Base-by-base conservation (phyloP, 2,329 filamentous ascomycete genomes). In the Trichophyton rubrum region DNA sequence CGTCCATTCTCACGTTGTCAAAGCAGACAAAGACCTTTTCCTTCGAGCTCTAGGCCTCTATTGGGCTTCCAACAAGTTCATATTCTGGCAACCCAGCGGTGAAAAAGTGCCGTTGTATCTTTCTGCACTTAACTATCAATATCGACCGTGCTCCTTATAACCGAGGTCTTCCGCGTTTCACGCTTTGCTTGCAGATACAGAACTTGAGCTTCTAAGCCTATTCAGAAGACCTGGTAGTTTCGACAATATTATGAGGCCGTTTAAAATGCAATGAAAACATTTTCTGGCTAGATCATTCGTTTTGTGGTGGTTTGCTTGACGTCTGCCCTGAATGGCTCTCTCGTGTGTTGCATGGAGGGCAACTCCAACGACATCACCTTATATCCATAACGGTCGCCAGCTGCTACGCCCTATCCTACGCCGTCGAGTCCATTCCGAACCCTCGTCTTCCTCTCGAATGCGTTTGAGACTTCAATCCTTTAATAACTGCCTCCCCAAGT, bases 401-500 rank as follows among this genome's bases (percentile, higher is more conserved):
- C n/a, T 43, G 15, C 8, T 43, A 9, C 55, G 55, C 35, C 40
- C 33, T 57, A 9, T 47, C 15, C 22, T 35, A 33, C 27, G 43
- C n/a, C 41, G 45, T 20, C 59, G 58, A n/a, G 22, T 45, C 33
- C 61, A 51, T 17, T 63, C 62, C 15, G 33, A 56, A 30, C 38
- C 53, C 4, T 30, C 33, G 7, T 40, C 49, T 2, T 56, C 59
- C 40, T 43, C 41, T 22, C 49, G 24, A 41, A 63, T 59, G 33
- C 70, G 64, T 13, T 71, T 69, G 56, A 72, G 70, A 51, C 64
- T 75, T 47, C 72, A 66, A 59, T 67, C 60, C 41, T 67, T 75
- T 61, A 75, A 75, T 63, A 69, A 71, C 35, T 79, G 79, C 63
- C 79, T 88, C 6, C 90, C 89, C 2, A 75, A 70, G 3, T 85